phyloP scores from a whole-genome alignment of 208 protist genomes.

The Crithidia mellificae region DNA sequence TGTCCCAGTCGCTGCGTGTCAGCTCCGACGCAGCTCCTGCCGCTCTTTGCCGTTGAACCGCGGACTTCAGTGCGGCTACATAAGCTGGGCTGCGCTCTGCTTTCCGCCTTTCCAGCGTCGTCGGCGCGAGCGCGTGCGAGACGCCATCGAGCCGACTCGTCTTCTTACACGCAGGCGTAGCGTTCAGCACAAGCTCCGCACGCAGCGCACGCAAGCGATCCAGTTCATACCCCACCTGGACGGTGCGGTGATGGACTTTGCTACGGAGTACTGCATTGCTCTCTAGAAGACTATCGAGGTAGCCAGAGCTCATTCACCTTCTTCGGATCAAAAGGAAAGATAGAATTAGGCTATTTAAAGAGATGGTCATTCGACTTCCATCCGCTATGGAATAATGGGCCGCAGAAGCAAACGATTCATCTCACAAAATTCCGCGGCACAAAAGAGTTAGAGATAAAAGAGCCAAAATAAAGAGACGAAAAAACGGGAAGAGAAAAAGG shows the following conservation, averaged over 20 bases:
- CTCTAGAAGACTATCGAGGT: not conserved
- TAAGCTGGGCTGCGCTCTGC: not conserved
- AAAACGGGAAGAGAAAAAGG: too few species aligned
- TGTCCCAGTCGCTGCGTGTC: constrained; percentile 1
- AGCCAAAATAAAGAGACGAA: too few species aligned
- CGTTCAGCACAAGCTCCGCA: not conserved
- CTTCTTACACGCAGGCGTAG: constrained; percentile 4
- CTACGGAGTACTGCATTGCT: constrained; percentile 8
- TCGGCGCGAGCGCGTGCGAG: not conserved
- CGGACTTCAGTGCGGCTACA: not conserved
- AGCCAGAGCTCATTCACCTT: not conserved
- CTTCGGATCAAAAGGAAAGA: too few species aligned
- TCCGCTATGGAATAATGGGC: too few species aligned
- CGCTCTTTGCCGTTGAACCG: not conserved
- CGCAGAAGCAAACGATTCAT: too few species aligned
- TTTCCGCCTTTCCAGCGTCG: not conserved
- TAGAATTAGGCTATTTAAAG: too few species aligned
- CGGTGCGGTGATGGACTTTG: not conserved
- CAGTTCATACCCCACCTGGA: constrained; percentile 14
- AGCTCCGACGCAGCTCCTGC: not conserved
- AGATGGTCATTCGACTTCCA: too few species aligned
- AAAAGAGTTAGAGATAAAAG: too few species aligned
- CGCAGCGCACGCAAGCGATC: constrained; percentile 18
- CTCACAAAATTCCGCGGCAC: too few species aligned
- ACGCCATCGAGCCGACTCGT: not conserved